Evolutionary conservation across 306 rosid species (phyloP).

Genomic region (Dicorynia guianensis): DNA sequence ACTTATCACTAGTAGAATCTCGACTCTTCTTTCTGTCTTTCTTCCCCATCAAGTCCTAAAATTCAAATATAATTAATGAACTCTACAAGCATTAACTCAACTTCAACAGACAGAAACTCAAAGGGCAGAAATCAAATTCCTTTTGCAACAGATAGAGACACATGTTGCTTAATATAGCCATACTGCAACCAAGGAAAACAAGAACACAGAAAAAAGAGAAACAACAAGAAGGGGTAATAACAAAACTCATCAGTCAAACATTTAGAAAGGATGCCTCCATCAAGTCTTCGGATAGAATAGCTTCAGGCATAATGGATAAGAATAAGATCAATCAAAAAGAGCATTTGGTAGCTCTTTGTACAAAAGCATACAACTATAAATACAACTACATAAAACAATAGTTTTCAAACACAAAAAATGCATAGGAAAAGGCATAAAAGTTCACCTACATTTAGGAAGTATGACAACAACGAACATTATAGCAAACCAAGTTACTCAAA

Average conservation of each 20-base stretch:
- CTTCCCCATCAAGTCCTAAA: conserved; percentile 84
- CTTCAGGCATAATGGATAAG: too few relatives aligned
- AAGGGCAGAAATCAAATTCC: conserved; percentile 8
- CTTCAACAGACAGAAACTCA: background rate
- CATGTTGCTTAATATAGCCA: background rate
- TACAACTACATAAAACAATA: background rate
- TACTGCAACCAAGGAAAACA: background rate
- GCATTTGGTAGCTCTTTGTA: background rate
- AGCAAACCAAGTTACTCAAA: conserved; percentile 16
- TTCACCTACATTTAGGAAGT: conserved; percentile 44
- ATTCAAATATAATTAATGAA: conserved; percentile 44
- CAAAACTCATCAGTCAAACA: background rate
- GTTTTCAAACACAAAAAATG: background rate
- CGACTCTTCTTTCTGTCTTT: conserved; percentile 76
- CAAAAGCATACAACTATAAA: background rate
- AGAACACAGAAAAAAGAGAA: background rate
- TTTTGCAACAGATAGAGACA: conserved; percentile 16
- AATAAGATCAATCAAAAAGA: background rate
- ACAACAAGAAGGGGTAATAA: background rate
- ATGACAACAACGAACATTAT: too few relatives aligned
- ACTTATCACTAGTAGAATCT: conserved; percentile 63
- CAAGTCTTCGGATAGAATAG: too few relatives aligned
- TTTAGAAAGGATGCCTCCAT: too few relatives aligned
- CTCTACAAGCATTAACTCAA: conserved; percentile 31
- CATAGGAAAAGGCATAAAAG: background rate